These are phyloP conservation scores for Penicillium fuscoglaucum DNA, from an alignment of 2,329 filamentous ascomycete genomes.

Conservation along the genomic window DNA sequence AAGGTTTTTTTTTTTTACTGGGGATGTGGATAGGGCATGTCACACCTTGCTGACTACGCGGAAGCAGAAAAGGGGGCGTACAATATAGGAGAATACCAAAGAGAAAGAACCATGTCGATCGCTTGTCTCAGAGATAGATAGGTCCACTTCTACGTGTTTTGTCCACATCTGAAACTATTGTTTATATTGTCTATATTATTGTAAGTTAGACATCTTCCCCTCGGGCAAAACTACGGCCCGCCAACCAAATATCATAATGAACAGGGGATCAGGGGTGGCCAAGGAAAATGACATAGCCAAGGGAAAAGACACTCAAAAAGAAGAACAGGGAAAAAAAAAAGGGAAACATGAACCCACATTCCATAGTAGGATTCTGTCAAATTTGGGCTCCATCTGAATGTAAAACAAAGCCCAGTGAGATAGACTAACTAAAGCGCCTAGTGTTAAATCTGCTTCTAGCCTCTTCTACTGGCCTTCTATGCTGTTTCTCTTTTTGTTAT, in stretches of 20 bases:
- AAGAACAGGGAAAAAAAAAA: neutral
- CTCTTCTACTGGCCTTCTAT: constrained; percentile 7
- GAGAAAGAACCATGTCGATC: constrained; percentile 5
- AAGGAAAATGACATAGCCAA: neutral
- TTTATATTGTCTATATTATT: constrained; percentile 5
- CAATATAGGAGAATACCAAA: neutral
- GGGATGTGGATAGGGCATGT: neutral
- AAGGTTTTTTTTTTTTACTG: neutral
- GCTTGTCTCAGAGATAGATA: constrained; percentile 10
- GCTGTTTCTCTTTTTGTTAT: constrained; percentile 6
- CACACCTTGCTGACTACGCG: neutral
- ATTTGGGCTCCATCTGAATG: constrained; percentile 1
- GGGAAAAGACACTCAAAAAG: neutral
- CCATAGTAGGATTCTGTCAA: neutral
- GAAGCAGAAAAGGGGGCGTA: neutral
- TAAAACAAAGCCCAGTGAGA: constrained; percentile 11
- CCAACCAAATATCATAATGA: neutral
- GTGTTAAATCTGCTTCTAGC: constrained; percentile 6
- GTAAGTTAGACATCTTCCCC: constrained; percentile 1
- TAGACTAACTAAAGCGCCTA: neutral
- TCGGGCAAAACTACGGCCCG: neutral
- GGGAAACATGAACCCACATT: neutral
- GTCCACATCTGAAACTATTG: constrained; percentile 14
- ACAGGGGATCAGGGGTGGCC: neutral
- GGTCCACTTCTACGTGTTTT: constrained; percentile 2